phyloP scores from a whole-genome alignment of 192 early-diverging fungal genomes.

The Entomortierella chlamydospora region DNA sequence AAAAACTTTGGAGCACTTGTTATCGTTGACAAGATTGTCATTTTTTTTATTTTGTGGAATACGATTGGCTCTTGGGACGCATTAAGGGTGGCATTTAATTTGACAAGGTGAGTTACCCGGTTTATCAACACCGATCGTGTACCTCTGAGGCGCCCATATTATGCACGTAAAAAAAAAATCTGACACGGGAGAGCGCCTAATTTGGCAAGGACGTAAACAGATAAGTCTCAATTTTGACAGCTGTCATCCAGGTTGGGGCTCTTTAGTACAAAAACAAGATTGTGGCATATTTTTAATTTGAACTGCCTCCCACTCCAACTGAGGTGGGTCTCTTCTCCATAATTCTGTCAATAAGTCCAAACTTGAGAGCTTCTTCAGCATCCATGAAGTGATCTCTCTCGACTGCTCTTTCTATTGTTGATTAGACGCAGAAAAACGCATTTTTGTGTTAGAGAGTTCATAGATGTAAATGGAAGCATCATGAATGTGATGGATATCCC shows the following conservation, averaged over 20 bases:
- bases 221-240: neutral
- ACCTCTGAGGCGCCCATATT: neutral
- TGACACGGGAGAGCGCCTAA: neutral
- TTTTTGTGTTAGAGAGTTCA: too few relatives aligned
- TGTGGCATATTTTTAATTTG: neutral
- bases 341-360: constrained; percentile 94
- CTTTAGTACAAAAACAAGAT: too few relatives aligned
- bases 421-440: too few relatives aligned
- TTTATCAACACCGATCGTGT: neutral
- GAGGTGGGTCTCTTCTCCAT: constrained; percentile 73
- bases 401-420: constrained; percentile 84
- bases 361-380: constrained; percentile 86
- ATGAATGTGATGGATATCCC: too few relatives aligned
- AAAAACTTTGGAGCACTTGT: neutral
- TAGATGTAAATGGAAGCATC: too few relatives aligned
- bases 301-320: constrained; percentile 12
- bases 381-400: constrained; percentile 97
- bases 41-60: neutral
- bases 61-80: too few relatives aligned
- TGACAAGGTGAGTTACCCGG: too few relatives aligned
- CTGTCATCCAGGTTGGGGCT: neutral
- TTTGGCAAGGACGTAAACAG: neutral
- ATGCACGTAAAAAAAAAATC: constrained; percentile 1
- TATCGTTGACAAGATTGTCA: constrained; percentile 1
- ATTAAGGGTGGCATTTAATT: too few relatives aligned